Conservation (phyloP, 768 basidiomycete genomes). For the Rhodotorula paludigena region DNA sequence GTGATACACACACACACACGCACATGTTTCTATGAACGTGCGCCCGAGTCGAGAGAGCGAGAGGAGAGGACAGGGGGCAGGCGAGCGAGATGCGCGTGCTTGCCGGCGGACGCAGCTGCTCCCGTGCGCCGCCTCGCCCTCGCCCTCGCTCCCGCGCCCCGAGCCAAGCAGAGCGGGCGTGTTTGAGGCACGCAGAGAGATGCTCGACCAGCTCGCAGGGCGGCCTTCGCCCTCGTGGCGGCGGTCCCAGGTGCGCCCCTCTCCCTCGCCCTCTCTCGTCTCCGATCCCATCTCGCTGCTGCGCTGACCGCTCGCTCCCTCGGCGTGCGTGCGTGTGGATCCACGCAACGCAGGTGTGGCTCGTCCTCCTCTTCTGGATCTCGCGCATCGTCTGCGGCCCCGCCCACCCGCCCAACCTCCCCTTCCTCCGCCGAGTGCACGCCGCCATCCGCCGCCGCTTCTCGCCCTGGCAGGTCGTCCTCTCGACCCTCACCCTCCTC, state of each 20-base stretch:
- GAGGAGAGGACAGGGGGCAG: too few relatives aligned
- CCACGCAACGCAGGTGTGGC: conserved; percentile 60
- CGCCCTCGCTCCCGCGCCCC: too few relatives aligned
- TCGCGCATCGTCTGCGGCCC: conserved; percentile 69
- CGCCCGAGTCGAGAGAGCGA: too few relatives aligned
- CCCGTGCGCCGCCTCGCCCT: too few relatives aligned
- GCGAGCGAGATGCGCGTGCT: too few relatives aligned
- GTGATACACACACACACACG: too few relatives aligned
- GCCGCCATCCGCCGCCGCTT: conserved; percentile 53
- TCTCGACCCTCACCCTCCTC: conserved; percentile 74
- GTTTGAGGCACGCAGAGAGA: conserved; percentile 47
- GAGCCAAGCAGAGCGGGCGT: too few relatives aligned
- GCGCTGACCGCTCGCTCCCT: neutral
- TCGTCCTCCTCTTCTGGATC: conserved; percentile 87
- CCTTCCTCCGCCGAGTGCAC: conserved; percentile 45
- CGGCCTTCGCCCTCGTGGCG: conserved; percentile 78
- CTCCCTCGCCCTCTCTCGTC: neutral
- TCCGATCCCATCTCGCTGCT: neutral
- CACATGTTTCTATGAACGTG: too few relatives aligned
- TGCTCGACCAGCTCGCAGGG: conserved; percentile 92
- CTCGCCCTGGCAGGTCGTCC: conserved; percentile 93
- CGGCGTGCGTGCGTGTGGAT: neutral
- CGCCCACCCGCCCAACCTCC: conserved; percentile 60
- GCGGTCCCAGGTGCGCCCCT: conserved; percentile 16
- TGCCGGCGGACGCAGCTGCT: too few relatives aligned